A percentile compares a stretch with the other conserved stretches of the same genome.
phyloP scores from a whole-genome alignment of 306 rosid species.

The Lagenaria siceraria region DNA sequence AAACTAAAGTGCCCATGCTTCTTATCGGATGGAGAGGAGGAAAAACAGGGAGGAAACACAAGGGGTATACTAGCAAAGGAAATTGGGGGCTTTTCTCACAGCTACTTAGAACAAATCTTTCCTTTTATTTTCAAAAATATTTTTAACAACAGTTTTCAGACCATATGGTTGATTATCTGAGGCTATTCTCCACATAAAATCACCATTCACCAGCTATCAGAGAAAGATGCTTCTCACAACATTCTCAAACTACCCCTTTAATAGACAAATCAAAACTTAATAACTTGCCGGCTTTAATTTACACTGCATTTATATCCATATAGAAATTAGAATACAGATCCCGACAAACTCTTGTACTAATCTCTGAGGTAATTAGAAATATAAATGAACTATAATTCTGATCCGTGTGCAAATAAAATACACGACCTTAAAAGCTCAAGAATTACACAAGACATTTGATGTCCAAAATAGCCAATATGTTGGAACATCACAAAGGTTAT shows the following conservation, averaged over 20 bases:
- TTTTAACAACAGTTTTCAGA: background rate
- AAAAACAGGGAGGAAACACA: background rate
- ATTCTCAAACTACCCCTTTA: background rate
- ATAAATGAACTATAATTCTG: background rate
- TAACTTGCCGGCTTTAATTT: background rate
- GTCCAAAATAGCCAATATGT: too few relatives aligned
- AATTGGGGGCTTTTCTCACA: background rate
- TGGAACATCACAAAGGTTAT: background rate
- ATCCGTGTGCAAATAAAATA: background rate
- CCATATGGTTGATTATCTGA: background rate
- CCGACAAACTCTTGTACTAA: background rate
- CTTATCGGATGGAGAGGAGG: background rate
- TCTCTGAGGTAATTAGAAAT: background rate
- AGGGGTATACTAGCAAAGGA: background rate
- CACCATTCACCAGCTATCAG: background rate
- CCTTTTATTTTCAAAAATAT: background rate
- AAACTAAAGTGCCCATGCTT: too few relatives aligned
- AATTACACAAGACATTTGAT: background rate
- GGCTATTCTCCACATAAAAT: background rate
- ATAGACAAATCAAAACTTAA: background rate
- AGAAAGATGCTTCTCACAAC: background rate
- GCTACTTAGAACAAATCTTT: background rate
- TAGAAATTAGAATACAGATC: background rate
- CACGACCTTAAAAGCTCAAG: background rate
- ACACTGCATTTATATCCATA: background rate